A percentile compares a stretch with the other conserved stretches of the same genome.
phyloP scores from a whole-genome alignment of 2,329 filamentous ascomycete species.

The Sarocladium strictum region DNA sequence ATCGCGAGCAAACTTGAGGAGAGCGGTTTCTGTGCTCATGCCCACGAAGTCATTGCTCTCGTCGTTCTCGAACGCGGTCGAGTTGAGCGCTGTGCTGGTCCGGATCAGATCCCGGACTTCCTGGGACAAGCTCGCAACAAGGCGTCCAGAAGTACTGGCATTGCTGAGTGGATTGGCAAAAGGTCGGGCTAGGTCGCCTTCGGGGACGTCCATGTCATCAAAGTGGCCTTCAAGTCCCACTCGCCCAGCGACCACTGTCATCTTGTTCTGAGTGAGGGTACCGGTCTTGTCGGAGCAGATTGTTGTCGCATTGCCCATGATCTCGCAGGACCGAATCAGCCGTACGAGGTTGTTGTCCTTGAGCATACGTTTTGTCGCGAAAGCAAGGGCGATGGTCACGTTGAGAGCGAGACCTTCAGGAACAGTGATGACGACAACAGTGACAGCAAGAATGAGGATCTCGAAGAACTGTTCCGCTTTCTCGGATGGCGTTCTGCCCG shows the following conservation, averaged over 20 bases:
- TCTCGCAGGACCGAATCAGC: conserved; percentile 45
- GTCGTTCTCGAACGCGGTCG: conserved; percentile 47
- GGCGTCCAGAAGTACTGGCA: conserved; percentile 20
- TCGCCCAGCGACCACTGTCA: conserved; percentile 48
- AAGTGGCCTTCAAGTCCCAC: conserved; percentile 27
- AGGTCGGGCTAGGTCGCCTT: not conserved
- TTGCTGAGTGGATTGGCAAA: not conserved
- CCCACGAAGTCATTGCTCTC: conserved; percentile 42
- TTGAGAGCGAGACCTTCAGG: conserved; percentile 49
- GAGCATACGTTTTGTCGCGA: conserved; percentile 50
- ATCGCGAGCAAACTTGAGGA: conserved; percentile 41
- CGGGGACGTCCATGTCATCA: conserved; percentile 17
- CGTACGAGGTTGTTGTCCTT: conserved; percentile 52
- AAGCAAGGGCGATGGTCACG: conserved; percentile 48
- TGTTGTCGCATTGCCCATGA: conserved; percentile 51
- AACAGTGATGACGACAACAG: conserved; percentile 46
- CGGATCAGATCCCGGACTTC: conserved; percentile 2
- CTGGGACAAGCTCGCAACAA: not conserved
- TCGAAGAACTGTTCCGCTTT: conserved; percentile 46
- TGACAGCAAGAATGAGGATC: conserved; percentile 47
- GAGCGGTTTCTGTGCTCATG: conserved; percentile 49
- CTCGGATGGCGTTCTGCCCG: conserved; percentile 31
- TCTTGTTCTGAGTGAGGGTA: conserved; percentile 51
- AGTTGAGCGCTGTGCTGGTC: conserved; percentile 41
- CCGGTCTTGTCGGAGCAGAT: conserved; percentile 57